These are phyloP conservation scores for Leccinum boreale DNA, from an alignment of 768 basidiomycete species.

Conservation along the genomic window DNA sequence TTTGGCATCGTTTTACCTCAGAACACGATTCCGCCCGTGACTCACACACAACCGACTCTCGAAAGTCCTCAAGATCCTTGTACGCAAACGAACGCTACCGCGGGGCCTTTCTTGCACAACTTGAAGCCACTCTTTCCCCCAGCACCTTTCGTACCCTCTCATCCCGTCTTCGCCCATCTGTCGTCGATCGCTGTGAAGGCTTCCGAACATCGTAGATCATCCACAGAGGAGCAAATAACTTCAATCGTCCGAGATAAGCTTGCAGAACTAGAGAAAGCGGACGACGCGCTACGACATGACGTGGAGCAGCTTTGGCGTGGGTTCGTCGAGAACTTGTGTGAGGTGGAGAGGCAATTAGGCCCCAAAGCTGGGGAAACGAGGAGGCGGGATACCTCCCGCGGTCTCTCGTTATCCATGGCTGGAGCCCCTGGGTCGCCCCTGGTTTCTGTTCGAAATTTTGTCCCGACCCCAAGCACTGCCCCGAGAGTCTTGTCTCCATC, in stretches of 20 bases:
- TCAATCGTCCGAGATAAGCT: slow-evolving; percentile 51
- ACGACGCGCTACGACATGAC: slow-evolving; percentile 51
- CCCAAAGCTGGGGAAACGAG: slow-evolving; percentile 14
- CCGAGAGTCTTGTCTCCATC: slow-evolving; percentile 37
- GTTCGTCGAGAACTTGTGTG: slow-evolving; percentile 48
- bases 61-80: slow-evolving; percentile 24
- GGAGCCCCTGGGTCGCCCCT: slow-evolving; percentile 33
- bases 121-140: slow-evolving; percentile 67
- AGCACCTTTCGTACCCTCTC: slow-evolving; percentile 72
- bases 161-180: slow-evolving; percentile 67
- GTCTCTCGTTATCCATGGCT: slow-evolving; percentile 15
- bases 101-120: slow-evolving; percentile 44
- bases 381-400: slow-evolving; percentile 20
- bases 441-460: slow-evolving; percentile 51
- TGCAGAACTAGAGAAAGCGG: slow-evolving; percentile 53
- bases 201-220: slow-evolving; percentile 51
- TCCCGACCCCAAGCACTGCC: slow-evolving; percentile 41
- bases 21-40: slow-evolving; percentile 14
- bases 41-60: slow-evolving; percentile 25
- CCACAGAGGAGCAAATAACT: slow-evolving; percentile 57
- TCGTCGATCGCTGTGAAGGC: slow-evolving; percentile 52
- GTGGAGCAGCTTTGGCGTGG: slow-evolving; percentile 63
- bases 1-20: slow-evolving; percentile 47
- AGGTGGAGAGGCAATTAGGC: slow-evolving; percentile 40
- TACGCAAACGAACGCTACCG: slow-evolving; percentile 23